Conservation (phyloP, 805 yeast species). For the Barnettozyma populi region DNA sequence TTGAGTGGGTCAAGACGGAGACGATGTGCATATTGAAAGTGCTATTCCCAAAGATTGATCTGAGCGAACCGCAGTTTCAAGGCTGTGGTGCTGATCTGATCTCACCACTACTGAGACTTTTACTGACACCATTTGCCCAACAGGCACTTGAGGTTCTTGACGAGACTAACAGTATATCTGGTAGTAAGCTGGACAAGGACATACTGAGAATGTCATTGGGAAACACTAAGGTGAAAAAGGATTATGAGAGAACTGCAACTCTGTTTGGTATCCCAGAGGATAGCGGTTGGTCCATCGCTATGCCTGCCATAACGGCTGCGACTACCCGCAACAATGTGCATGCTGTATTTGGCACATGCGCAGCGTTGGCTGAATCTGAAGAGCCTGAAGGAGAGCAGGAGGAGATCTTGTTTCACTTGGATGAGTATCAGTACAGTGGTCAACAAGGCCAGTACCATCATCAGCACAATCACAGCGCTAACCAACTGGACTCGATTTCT, state of each 20-base stretch:
- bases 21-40: slow-evolving; percentile 70
- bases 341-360: slow-evolving; percentile 88
- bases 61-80: slow-evolving; percentile 69
- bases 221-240: slow-evolving; percentile 67
- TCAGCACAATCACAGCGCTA: slow-evolving; percentile 6
- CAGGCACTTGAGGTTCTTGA: slow-evolving; percentile 88
- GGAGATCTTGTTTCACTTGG: slow-evolving; percentile 49
- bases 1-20: slow-evolving; percentile 75
- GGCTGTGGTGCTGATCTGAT: slow-evolving; percentile 95
- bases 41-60: slow-evolving; percentile 71
- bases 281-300: slow-evolving; percentile 95
- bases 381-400: slow-evolving; percentile 28
- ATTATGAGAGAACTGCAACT: slow-evolving; percentile 80
- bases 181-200: slow-evolving; percentile 86
- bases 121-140: slow-evolving; percentile 81
- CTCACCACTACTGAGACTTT: slow-evolving; percentile 77
- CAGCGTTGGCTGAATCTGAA: slow-evolving; percentile 29
- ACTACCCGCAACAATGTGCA: slow-evolving; percentile 90
- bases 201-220: slow-evolving; percentile 90
- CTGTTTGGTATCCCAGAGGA: slow-evolving; percentile 93
- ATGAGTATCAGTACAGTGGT: slow-evolving; percentile 43
- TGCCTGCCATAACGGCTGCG: slow-evolving; percentile 89
- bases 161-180: slow-evolving; percentile 78
- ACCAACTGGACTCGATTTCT: slow-evolving; percentile 38
- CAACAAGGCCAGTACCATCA: slow-evolving; percentile 3